A percentile compares a stretch with the other conserved stretches of the same genome.
These are phyloP conservation scores for Tricholoma furcatifolium DNA, from an alignment of 768 basidiomycete genomes.

Conservation along the genomic window DNA sequence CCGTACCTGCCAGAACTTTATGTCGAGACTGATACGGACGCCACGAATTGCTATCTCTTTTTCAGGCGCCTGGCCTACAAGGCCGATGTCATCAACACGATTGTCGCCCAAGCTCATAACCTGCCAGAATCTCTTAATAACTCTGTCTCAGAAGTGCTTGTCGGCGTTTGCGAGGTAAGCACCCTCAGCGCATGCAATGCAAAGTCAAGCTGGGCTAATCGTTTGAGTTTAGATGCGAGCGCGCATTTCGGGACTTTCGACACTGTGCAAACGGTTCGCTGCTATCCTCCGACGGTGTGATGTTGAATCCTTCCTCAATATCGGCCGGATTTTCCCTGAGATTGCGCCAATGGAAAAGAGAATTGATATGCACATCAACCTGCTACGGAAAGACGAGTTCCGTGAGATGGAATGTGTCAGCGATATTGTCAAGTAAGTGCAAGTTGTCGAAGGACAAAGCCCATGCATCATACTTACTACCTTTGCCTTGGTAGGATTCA, in stretches of 20 bases:
- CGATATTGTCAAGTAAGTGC: slow-evolving; percentile 80
- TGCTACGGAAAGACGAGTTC: slow-evolving; percentile 86
- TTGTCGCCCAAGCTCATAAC: slow-evolving; percentile 80
- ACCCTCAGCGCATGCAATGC: neutral
- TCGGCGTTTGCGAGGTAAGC: slow-evolving; percentile 91
- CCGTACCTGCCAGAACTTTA: slow-evolving; percentile 92
- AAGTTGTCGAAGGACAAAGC: too few relatives aligned
- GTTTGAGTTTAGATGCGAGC: slow-evolving; percentile 65
- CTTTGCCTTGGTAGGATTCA: slow-evolving; percentile 61
- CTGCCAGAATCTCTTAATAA: slow-evolving; percentile 85
- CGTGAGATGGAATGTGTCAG: slow-evolving; percentile 90
- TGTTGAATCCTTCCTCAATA: slow-evolving; percentile 80
- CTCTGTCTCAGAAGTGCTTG: slow-evolving; percentile 78
- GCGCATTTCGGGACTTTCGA: slow-evolving; percentile 75
- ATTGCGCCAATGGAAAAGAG: slow-evolving; percentile 87
- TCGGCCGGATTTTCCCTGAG: slow-evolving; percentile 82
- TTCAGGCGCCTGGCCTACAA: slow-evolving; percentile 89
- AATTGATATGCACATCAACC: slow-evolving; percentile 88
- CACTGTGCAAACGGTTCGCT: slow-evolving; percentile 87
- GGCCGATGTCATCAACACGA: slow-evolving; percentile 79
- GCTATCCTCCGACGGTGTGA: slow-evolving; percentile 79
- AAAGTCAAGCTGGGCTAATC: neutral
- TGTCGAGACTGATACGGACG: slow-evolving; percentile 84
- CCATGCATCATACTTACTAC: neutral
- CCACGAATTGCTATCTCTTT: slow-evolving; percentile 87